Conservation (phyloP, 1,139 yeast species). For the Blastobotrys niveus region DNA sequence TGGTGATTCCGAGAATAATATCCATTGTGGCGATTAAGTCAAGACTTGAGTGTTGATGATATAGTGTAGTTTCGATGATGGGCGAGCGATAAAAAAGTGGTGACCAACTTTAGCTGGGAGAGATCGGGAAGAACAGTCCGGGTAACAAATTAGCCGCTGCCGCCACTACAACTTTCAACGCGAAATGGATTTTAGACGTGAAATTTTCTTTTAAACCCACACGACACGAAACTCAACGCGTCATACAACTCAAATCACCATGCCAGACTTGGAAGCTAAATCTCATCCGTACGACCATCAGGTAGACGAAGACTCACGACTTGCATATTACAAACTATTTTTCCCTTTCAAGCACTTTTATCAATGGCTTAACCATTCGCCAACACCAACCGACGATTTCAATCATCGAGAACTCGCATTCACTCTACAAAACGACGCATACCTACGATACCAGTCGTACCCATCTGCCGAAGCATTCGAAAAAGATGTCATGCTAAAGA, state of each 20-base stretch:
- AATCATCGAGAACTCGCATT: conserved; percentile 91
- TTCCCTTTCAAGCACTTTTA: conserved; percentile 61
- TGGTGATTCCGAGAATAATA: conserved; percentile 78
- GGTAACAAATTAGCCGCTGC: no score
- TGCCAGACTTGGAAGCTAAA: conserved; percentile 14
- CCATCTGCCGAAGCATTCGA: conserved; percentile 65
- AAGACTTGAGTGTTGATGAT: no score
- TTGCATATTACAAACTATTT: conserved; percentile 58
- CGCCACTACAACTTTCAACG: no score
- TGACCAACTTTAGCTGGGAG: no score
- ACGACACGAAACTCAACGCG: no score
- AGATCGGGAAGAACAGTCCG: no score
- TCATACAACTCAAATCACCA: not conserved
- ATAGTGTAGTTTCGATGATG: no score
- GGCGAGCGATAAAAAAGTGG: no score
- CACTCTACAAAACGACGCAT: conserved; percentile 53
- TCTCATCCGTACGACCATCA: conserved; percentile 12
- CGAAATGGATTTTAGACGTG: no score
- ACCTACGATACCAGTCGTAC: conserved; percentile 83
- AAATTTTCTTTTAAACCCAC: no score
- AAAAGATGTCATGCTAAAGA: conserved; percentile 59
- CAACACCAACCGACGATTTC: conserved; percentile 56
- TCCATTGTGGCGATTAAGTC: no score
- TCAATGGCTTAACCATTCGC: conserved; percentile 87
- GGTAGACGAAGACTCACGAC: conserved; percentile 18